These are phyloP conservation scores for Suhomyces coccinellae DNA, from an alignment of 1,139 yeast genomes.

Conservation along the genomic window DNA sequence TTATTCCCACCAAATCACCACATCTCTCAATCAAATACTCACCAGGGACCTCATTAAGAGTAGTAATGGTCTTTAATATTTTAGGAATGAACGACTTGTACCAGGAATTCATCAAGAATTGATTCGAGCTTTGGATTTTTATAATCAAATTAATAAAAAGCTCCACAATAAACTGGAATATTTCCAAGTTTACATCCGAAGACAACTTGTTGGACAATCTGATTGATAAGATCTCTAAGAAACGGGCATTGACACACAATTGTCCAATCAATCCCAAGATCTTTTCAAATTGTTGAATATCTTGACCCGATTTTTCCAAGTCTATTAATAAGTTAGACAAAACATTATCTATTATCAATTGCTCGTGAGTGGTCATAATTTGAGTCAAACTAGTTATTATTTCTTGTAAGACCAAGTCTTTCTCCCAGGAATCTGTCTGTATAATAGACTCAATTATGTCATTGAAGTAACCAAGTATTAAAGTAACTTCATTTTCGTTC, in stretches of 20 bases:
- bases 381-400: conserved; percentile 54
- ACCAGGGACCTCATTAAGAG: conserved; percentile 5
- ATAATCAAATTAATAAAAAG: conserved; percentile 27
- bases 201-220: conserved; percentile 49
- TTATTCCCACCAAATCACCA: conserved; percentile 39
- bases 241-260: conserved; percentile 45
- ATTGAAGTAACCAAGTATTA: conserved; percentile 66
- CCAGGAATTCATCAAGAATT: conserved; percentile 47
- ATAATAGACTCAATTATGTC: conserved; percentile 49
- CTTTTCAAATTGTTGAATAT: conserved; percentile 25
- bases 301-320: conserved; percentile 30
- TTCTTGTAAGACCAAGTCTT: conserved; percentile 34
- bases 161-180: conserved; percentile 25
- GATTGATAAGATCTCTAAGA: conserved; percentile 51
- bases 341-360: conserved; percentile 54
- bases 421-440: conserved; percentile 33
- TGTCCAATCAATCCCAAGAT: conserved; percentile 46
- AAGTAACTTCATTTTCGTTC: conserved; percentile 53
- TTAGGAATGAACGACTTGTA: conserved; percentile 38
- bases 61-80: conserved; percentile 20
- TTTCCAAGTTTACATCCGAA: conserved; percentile 14
- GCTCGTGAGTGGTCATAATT: conserved; percentile 34
- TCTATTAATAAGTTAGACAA: conserved; percentile 59
- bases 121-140: conserved; percentile 22
- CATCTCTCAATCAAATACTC: conserved; percentile 27